A percentile compares a stretch with the other conserved stretches of the same genome.
Conservation (phyloP, 2,329 filamentous ascomycete genomes). For the Microcyclosporella mali region DNA sequence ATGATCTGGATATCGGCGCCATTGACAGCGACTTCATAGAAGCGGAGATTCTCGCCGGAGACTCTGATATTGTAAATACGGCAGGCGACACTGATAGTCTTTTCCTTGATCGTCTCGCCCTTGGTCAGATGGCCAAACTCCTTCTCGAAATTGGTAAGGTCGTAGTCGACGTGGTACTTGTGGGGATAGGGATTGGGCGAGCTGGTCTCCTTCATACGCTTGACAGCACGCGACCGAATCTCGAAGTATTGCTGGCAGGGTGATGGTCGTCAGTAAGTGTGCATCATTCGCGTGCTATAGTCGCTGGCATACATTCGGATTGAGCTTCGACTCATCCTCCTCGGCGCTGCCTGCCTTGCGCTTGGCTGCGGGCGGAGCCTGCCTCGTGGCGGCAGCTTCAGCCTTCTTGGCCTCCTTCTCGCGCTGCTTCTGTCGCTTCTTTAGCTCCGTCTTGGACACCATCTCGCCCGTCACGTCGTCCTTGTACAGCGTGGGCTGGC, state of each 20-base stretch:
- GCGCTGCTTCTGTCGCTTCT: constrained; percentile 91
- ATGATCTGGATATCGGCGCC: constrained; percentile 82
- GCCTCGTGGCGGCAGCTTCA: constrained; percentile 67
- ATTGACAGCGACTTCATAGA: constrained; percentile 78
- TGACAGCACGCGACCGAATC: constrained; percentile 78
- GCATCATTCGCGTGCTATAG: not conserved
- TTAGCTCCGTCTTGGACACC: constrained; percentile 58
- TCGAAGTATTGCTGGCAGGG: constrained; percentile 69
- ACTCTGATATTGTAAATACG: constrained; percentile 85
- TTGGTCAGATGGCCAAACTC: constrained; percentile 79
- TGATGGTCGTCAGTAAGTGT: not conserved
- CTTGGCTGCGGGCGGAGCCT: constrained; percentile 51
- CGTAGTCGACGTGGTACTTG: constrained; percentile 82
- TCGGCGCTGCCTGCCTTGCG: constrained; percentile 56
- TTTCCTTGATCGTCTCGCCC: constrained; percentile 72
- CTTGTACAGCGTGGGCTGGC: constrained; percentile 58
- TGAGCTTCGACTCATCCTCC: constrained; percentile 65
- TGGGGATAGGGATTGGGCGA: constrained; percentile 85
- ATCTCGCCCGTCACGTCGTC: constrained; percentile 91
- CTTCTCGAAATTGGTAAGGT: constrained; percentile 70
- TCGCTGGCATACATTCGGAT: constrained; percentile 56
- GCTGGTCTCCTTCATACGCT: constrained; percentile 66
- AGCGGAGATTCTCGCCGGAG: constrained; percentile 76
- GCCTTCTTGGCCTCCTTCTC: constrained; percentile 83
- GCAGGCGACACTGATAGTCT: constrained; percentile 69